Evolutionary conservation across 202 grass and related monocot genomes (phyloP).

Genomic region (Brachypodium distachyon): DNA sequence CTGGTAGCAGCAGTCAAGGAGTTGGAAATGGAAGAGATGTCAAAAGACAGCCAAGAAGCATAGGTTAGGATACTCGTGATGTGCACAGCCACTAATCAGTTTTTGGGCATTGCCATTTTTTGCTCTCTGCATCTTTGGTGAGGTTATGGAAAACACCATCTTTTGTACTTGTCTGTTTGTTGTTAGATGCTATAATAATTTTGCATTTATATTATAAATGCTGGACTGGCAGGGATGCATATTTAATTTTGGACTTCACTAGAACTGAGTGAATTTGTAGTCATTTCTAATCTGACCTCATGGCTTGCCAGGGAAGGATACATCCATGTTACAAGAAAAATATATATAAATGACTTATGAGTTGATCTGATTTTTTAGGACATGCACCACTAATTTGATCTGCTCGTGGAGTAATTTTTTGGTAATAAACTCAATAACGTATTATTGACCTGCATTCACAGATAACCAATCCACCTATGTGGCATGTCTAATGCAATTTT

Average conservation of each 20-base stretch:
- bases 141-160: conserved; percentile 35
- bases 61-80: conserved; percentile 36
- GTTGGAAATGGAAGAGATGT: conserved; percentile 61
- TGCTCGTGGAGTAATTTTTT: background rate
- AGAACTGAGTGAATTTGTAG: background rate
- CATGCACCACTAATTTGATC: too few species aligned
- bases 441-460: background rate
- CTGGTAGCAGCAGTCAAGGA: conserved; percentile 86
- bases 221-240: conserved; percentile 25
- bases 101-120: conserved; percentile 25
- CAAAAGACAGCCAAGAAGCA: conserved; percentile 32
- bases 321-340: background rate
- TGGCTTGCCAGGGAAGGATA: background rate
- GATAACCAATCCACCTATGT: background rate
- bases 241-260: conserved; percentile 8
- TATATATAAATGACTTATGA: too few species aligned
- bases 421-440: background rate
- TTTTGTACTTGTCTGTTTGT: conserved; percentile 33
- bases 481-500: background rate
- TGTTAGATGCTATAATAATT: conserved; percentile 44
- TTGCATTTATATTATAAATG: conserved; percentile 37
- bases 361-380: too few species aligned
- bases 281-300: background rate
- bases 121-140: conserved; percentile 11
- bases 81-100: conserved; percentile 8